Percentiles rank a stretch among this genome's conserved stretches.
These are phyloP conservation scores for Excoecaria agallocha DNA, from an alignment of 345 rosid genomes.

Conservation along the genomic window DNA sequence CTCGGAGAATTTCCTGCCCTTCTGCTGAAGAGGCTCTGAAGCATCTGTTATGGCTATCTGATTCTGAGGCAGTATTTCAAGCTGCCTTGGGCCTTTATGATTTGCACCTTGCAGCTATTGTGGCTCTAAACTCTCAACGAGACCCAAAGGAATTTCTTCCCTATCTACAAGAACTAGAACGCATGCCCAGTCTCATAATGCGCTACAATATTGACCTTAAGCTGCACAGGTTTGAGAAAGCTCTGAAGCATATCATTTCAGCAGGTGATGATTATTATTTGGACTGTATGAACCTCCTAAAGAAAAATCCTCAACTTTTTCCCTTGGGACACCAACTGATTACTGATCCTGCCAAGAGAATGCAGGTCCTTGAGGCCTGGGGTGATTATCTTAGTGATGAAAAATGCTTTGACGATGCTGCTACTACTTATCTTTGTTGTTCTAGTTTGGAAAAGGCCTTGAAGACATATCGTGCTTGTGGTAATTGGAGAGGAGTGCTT, in stretches of 20 bases:
- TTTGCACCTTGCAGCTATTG: conserved; percentile 95
- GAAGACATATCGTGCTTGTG: conserved; percentile 78
- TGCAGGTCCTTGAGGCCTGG: conserved; percentile 82
- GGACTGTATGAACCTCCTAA: conserved; percentile 72
- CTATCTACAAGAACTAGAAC: conserved; percentile 76
- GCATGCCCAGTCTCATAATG: conserved; percentile 68
- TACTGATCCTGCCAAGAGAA: conserved; percentile 55
- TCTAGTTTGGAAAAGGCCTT: conserved; percentile 70
- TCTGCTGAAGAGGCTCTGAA: conserved; percentile 94
- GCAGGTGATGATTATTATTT: conserved; percentile 70
- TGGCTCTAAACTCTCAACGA: conserved; percentile 88
- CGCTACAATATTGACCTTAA: conserved; percentile 79
- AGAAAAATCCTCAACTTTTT: conserved; percentile 76
- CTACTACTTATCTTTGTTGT: conserved; percentile 76
- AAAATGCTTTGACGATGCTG: conserved; percentile 87
- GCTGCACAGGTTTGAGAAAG: conserved; percentile 72
- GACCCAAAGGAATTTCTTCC: conserved; percentile 99
- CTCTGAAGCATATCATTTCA: conserved; percentile 76
- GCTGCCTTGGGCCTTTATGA: conserved; percentile 96
- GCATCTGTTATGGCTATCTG: conserved; percentile 94
- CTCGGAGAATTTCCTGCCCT: conserved; percentile 55
- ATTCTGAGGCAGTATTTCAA: conserved; percentile 86
- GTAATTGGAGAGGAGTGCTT: conserved; percentile 89
- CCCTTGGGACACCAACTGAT: conserved; percentile 74
- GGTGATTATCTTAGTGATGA: conserved; percentile 76